Conservation (phyloP, 163 green algal genomes). For the Scenedesmus sp. region DNA sequence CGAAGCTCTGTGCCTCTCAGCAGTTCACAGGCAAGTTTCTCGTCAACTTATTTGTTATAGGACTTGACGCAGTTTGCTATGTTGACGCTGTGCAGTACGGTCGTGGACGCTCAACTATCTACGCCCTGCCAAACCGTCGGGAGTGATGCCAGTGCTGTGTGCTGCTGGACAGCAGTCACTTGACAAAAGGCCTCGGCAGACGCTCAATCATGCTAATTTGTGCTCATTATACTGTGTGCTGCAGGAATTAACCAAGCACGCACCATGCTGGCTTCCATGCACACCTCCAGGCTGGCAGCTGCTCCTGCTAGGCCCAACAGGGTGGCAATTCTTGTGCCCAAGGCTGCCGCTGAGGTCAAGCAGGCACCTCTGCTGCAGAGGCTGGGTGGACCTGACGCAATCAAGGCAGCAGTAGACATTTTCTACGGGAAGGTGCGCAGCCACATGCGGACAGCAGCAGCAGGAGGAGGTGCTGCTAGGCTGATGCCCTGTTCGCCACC, state of each 20-base stretch:
- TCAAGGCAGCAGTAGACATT: slow-evolving; percentile 33
- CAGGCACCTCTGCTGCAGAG: not conserved
- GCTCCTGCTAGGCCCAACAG: not conserved
- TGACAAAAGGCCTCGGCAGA: not conserved
- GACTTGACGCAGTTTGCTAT: too few species aligned
- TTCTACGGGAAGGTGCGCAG: slow-evolving; percentile 31
- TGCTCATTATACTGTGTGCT: not conserved
- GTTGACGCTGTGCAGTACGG: too few species aligned
- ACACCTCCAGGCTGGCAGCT: not conserved
- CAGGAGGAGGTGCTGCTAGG: not conserved
- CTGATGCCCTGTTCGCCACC: not conserved
- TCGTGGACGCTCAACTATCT: too few species aligned
- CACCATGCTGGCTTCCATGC: not conserved
- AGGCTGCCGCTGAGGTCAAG: not conserved
- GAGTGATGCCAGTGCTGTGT: not conserved
- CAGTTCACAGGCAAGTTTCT: too few species aligned
- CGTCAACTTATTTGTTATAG: too few species aligned
- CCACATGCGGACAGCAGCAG: not conserved
- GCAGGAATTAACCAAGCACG: not conserved
- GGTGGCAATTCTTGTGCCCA: not conserved
- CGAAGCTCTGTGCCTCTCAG: too few species aligned
- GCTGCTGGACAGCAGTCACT: not conserved
- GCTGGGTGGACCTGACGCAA: slow-evolving; percentile 1
- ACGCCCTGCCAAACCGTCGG: too few species aligned
- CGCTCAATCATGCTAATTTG: not conserved